A percentile compares a stretch with the other conserved stretches of the same genome.
Conservation (phyloP, 2,329 filamentous ascomycete species). For the Pseudodiploospora longispora region DNA sequence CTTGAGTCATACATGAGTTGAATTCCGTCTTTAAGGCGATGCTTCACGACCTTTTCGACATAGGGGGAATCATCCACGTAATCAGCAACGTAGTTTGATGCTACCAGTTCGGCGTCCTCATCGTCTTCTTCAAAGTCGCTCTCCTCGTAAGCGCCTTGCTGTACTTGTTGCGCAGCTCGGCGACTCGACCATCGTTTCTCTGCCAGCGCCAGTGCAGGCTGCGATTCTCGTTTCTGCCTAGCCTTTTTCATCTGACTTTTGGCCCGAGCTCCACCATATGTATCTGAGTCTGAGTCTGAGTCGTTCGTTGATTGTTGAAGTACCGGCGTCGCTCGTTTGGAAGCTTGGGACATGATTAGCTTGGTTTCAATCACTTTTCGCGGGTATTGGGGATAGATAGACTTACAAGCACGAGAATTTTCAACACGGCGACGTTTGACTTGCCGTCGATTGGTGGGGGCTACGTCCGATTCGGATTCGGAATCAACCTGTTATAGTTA, state of each 20-base stretch:
- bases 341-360: constrained; percentile 34
- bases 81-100: constrained; percentile 61
- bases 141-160: constrained; percentile 56
- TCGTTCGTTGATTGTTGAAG: constrained; percentile 47
- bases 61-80: constrained; percentile 73
- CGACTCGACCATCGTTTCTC: constrained; percentile 91
- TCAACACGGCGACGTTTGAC: constrained; percentile 63
- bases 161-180: constrained; percentile 69
- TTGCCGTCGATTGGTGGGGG: constrained; percentile 47
- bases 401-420: constrained; percentile 55
- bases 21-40: constrained; percentile 65
- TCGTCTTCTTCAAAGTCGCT: constrained; percentile 58
- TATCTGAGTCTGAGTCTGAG: constrained; percentile 65
- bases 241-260: constrained; percentile 68
- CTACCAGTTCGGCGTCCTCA: constrained; percentile 46
- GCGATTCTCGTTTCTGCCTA: constrained; percentile 61
- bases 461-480: constrained; percentile 64
- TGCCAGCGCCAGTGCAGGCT: constrained; percentile 56
- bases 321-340: constrained; percentile 51
- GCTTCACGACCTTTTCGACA: constrained; percentile 85
- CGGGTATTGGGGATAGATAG: not conserved
- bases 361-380: constrained; percentile 3
- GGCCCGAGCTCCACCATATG: constrained; percentile 68
- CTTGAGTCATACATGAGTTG: constrained; percentile 49
- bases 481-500: constrained; percentile 35